Evolutionary conservation across 176 grass and related monocot genomes (phyloP).

Genomic region (Aegilops bicornis): DNA sequence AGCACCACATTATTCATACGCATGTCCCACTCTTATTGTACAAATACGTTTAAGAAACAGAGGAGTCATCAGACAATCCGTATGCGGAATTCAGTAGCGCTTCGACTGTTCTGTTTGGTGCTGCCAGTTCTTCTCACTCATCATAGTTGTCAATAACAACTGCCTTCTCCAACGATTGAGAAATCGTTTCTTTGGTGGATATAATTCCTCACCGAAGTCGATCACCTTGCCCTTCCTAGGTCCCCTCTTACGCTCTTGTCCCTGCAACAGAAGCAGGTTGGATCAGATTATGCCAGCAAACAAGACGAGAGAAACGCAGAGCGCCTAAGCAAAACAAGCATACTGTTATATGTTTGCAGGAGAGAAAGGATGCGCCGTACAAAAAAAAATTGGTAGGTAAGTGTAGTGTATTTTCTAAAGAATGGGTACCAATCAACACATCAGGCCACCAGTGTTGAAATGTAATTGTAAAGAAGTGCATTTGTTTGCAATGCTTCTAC

Average conservation of each 20-base stretch:
- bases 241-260: constrained; percentile 39
- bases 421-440: neutral
- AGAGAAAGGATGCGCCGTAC: neutral
- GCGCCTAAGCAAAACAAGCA: neutral
- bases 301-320: neutral
- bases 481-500: neutral
- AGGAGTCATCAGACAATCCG: neutral
- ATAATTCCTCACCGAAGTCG: constrained; percentile 34
- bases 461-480: neutral
- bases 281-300: neutral
- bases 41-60: neutral
- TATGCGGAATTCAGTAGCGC: neutral
- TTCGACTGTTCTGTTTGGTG: neutral
- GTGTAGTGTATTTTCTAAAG: neutral
- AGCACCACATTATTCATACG: neutral
- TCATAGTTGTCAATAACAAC: constrained; percentile 56
- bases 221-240: constrained; percentile 48
- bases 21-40: neutral
- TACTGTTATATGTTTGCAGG: neutral
- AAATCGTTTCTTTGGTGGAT: constrained; percentile 49
- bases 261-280: constrained; percentile 24
- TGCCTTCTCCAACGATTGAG: constrained; percentile 38
- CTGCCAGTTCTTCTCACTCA: constrained; percentile 26
- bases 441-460: neutral
- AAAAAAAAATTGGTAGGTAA: neutral